A percentile compares a stretch with the other conserved stretches of the same genome.
These are phyloP conservation scores for Ciborinia camelliae DNA, from an alignment of 2,329 filamentous ascomycete species.

Conservation along the genomic window DNA sequence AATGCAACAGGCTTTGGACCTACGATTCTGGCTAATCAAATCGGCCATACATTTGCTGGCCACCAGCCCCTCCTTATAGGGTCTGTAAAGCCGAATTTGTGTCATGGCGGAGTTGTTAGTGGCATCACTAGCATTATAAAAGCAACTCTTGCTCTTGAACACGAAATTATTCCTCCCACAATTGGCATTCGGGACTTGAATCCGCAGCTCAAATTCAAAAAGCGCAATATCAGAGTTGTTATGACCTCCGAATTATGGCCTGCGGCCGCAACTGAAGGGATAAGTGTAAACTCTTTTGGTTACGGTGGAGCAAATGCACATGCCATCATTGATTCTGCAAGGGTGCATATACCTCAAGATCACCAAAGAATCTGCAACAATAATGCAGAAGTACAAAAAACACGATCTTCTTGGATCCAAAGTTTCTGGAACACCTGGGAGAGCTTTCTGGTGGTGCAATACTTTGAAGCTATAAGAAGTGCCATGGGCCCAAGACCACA, in stretches of 20 bases:
- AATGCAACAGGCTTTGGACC: conserved; percentile 13
- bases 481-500: conserved; percentile 43
- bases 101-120: conserved; percentile 15
- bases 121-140: conserved; percentile 17
- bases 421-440: conserved; percentile 27
- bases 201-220: conserved; percentile 22
- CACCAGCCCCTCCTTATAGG: conserved; percentile 20
- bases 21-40: conserved; percentile 30
- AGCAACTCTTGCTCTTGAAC: conserved; percentile 34
- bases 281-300: conserved; percentile 30
- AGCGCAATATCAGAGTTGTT: conserved; percentile 24
- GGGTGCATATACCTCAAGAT: neutral
- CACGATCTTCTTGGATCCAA: conserved; percentile 42
- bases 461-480: conserved; percentile 39
- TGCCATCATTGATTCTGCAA: conserved; percentile 33
- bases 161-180: conserved; percentile 27
- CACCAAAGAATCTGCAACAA: neutral
- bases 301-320: conserved; percentile 41
- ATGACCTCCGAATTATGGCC: conserved; percentile 12
- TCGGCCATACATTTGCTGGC: conserved; percentile 14
- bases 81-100: conserved; percentile 23
- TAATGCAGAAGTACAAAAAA: conserved; percentile 33
- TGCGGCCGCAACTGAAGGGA: conserved; percentile 32
- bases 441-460: conserved; percentile 25
- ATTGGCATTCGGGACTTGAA: conserved; percentile 9